Base-by-base conservation (phyloP, 192 early-diverging fungal species). In the Coemansia biformis region DNA sequence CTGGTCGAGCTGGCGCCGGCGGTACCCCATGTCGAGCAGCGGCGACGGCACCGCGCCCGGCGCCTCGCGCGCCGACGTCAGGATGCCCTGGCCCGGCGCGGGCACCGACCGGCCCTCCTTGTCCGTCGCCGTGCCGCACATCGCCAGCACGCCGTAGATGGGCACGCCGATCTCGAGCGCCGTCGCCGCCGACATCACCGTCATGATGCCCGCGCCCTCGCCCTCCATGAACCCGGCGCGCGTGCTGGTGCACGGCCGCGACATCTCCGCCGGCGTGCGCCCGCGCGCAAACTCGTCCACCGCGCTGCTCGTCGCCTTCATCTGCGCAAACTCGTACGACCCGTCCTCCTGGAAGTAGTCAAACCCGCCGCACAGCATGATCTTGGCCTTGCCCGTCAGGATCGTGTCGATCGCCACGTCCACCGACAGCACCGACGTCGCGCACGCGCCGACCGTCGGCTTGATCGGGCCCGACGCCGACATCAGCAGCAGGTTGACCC, bases 171-270 rank as follows among this genome's bases (percentile, higher is more conserved):
- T 92, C 66, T 95, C 78, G 57, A 95, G 75, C 11, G 92, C 92
- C 32, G 88, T 74, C 38, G 75, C 59, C 31, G 87, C 90, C 23
- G 83, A 83, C 89, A 91, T 95, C 46, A 95, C 74, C 44, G 92
- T 86, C 58, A 89, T 79, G 48, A 89, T 86, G 69, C 86, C 92
- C 44, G 89, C 80, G 68, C 92, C 92, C 51, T 91, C 87, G 15
- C 90, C 78, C 76, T 95, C 92, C 92, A 94, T 94, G 78, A 94
- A 94, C 24, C 92, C 92, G 56, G 72, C 79, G 51, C 92, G 83
- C 33, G 89, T 87, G 18, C 84, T 82, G 38, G 90, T 88, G 18
- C 87, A 83, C 51, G 92, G 92, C 23, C 92, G 86, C 63, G 83
- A 92, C 90, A 92, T 92, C 57, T 95, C 92, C 44, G 75, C 52